Percentiles rank a stretch among this genome's conserved stretches.
Conservation (phyloP, 345 rosid genomes). For the Melaleuca quinquenervia region DNA sequence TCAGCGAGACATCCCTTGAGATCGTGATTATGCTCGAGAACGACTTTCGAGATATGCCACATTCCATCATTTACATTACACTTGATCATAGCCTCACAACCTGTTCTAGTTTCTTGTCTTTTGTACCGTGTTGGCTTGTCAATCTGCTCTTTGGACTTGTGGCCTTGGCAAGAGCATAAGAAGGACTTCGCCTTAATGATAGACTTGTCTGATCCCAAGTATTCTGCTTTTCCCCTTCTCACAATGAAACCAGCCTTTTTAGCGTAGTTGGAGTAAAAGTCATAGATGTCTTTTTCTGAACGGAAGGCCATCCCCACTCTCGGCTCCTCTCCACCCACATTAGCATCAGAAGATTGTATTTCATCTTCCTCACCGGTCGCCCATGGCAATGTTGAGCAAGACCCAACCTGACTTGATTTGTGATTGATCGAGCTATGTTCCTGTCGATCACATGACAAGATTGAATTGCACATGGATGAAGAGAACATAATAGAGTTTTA, state of each 20-base stretch:
- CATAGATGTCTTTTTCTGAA: background rate
- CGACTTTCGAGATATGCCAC: too few species aligned
- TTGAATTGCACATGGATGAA: background rate
- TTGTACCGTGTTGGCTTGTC: too few species aligned
- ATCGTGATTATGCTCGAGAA: too few species aligned
- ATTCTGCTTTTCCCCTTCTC: background rate
- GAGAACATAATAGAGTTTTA: background rate
- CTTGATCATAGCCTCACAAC: too few species aligned
- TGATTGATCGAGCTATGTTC: background rate
- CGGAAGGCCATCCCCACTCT: background rate
- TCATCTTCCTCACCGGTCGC: background rate
- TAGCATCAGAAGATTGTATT: accelerated
- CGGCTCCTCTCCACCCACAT: background rate
- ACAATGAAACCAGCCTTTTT: background rate
- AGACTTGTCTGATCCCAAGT: too few species aligned
- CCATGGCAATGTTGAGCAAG: accelerated
- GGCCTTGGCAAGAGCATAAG: too few species aligned
- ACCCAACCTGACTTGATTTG: background rate
- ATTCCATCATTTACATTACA: too few species aligned
- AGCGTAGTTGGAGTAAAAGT: background rate
- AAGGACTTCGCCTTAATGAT: too few species aligned
- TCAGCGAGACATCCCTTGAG: too few species aligned
- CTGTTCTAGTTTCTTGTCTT: too few species aligned
- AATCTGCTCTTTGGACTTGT: too few species aligned
- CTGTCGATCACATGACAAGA: background rate